Conservation (phyloP, 495 filamentous ascomycete species). For the Xylaria venustula region DNA sequence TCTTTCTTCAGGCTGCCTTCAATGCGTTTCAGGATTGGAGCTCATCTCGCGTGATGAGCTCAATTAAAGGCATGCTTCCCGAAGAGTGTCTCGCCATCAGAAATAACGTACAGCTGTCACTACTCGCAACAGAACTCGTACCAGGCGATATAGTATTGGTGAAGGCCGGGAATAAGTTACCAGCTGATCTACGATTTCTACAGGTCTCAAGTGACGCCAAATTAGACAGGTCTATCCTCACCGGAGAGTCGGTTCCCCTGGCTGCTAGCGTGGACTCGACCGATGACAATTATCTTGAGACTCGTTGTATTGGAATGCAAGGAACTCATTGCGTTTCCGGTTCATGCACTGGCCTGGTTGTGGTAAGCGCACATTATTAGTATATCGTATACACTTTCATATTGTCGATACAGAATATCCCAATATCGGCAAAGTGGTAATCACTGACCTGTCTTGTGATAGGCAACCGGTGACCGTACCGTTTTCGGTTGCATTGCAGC, state of each 20-base stretch:
- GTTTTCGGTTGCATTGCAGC: conserved; percentile 71
- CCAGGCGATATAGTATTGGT: conserved; percentile 64
- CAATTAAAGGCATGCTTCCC: conserved; percentile 67
- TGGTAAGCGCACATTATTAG: no score
- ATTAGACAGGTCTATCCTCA: conserved; percentile 71
- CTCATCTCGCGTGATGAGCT: conserved; percentile 61
- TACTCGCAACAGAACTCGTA: conserved; percentile 60
- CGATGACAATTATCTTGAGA: conserved; percentile 72
- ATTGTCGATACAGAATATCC: no score
- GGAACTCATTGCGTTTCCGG: conserved; percentile 69
- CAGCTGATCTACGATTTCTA: conserved; percentile 67
- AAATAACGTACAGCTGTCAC: conserved; percentile 47
- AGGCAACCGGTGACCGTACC: conserved; percentile 50
- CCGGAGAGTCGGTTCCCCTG: conserved; percentile 62
- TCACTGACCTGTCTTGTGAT: no score
- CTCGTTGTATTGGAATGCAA: conserved; percentile 68
- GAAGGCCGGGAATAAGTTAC: conserved; percentile 64
- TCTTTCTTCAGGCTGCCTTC: conserved; percentile 68
- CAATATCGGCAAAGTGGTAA: no score
- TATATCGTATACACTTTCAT: no score
- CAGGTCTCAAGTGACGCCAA: conserved; percentile 63
- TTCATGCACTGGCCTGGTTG: conserved; percentile 61
- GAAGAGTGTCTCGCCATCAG: conserved; percentile 62
- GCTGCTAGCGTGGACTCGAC: conserved; percentile 58
- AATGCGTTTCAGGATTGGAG: conserved; percentile 65